Evolutionary conservation across 1,284 basidiomycete genomes (phyloP), one percentile per base, ranked within the genome.

Genomic region (Ustilago shanxiensis): DNA sequence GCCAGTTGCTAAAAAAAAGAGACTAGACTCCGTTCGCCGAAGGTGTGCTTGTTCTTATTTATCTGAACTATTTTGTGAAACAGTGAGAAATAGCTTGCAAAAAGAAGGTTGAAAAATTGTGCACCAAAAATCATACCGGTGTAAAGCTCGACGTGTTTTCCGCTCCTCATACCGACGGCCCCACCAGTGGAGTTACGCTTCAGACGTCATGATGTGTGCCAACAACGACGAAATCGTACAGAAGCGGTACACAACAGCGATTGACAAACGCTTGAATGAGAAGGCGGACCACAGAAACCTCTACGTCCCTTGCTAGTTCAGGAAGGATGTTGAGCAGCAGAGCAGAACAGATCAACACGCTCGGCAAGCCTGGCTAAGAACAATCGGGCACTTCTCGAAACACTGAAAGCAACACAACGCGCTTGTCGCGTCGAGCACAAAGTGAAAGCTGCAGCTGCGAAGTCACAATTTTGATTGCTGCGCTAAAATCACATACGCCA

Each of bases 381-480:
- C 31, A 33, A 33, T 33, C 31, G 31, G 31, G 44, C 39, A 28
- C 5, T 45, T 47, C 41, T 44, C 56, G 56, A 60, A 60, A n/a
- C n/a, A n/a, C 31, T 33, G 6, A 33, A 16, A 60, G 35, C 49
- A 60, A 60, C 59, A 60, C 50, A 56, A 60, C 50, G 50, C 35
- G 59, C 49, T 16, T 22, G 60, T 68, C 66, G 67, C 61, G 67
- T 70, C 61, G 52, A 64, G 56, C 18, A 56, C n/a, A 14, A 10
- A 20, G 41, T 20, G 41, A 20, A n/a, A 20, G 41, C 41, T 44
- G 41, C 41, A 31, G 39, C 29, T 4, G 24, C 29, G 18, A 26
- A 22, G 47, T 33, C 35, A 28, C 54, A 39, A 20, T 41, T 53
- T 41, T 26, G n/a, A n/a, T n/a, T n/a, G 37, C 54, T 37, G 35